These are phyloP conservation scores for Mycocalia duriaeana DNA, from an alignment of 1,284 basidiomycete species.

Conservation along the genomic window DNA sequence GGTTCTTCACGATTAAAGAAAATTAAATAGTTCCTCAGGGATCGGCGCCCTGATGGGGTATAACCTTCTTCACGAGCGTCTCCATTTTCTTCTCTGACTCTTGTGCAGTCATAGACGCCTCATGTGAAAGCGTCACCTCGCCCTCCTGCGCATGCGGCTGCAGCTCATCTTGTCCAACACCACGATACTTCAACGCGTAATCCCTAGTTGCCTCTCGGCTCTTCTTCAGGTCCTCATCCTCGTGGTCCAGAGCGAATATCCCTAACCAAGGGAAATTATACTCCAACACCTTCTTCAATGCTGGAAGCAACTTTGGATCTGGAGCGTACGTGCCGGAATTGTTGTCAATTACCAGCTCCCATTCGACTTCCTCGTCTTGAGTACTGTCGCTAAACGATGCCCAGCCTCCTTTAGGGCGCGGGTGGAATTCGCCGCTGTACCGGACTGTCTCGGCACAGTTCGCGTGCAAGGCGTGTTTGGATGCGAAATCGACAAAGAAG, in stretches of 20 bases:
- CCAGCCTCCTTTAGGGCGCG: conserved; percentile 69
- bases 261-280: conserved; percentile 65
- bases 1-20: neutral
- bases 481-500: conserved; percentile 77
- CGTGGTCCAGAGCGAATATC: conserved; percentile 50
- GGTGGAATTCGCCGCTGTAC: conserved; percentile 75
- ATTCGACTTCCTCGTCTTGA: conserved; percentile 48
- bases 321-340: conserved; percentile 75
- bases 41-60: no score
- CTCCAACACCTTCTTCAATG: conserved; percentile 52
- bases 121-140: conserved; percentile 41
- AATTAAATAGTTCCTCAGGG: neutral
- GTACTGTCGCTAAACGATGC: conserved; percentile 49
- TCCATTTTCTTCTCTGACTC: conserved; percentile 1
- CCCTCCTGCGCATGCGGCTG: conserved; percentile 53
- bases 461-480: conserved; percentile 61
- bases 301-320: conserved; percentile 49
- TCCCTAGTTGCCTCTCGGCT: conserved; percentile 61
- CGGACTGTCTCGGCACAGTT: conserved; percentile 54
- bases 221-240: conserved; percentile 52
- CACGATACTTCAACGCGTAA: conserved; percentile 56
- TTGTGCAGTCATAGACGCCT: conserved; percentile 5
- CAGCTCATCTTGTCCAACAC: conserved; percentile 51
- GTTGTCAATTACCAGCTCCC: conserved; percentile 76
- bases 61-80: neutral